Percentiles rank a stretch among this genome's conserved stretches.
Evolutionary conservation across 768 basidiomycete genomes (phyloP).

Genomic region (Rhodosporidiobolus sp.): DNA sequence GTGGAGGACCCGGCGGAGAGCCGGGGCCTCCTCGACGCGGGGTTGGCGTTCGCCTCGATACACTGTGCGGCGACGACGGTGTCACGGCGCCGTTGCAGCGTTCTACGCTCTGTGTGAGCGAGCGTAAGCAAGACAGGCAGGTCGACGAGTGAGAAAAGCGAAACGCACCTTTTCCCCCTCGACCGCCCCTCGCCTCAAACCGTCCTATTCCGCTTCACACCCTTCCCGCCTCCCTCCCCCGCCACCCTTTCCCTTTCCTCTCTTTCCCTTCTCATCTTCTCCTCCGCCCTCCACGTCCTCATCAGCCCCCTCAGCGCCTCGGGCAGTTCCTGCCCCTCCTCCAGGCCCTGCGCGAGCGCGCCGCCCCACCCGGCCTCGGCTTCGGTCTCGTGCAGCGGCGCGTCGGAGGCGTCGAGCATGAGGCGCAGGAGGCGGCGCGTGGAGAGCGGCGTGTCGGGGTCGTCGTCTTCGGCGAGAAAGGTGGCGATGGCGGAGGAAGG

Average conservation of each 20-base stretch:
- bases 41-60: no score
- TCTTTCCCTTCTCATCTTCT: not conserved
- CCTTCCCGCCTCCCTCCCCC: not conserved
- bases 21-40: no score
- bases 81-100: no score
- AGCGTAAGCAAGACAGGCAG: no score
- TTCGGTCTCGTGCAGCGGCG: no score
- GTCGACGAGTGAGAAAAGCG: no score
- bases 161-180: no score
- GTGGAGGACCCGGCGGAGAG: no score
- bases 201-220: conserved; percentile 2
- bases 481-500: not conserved
- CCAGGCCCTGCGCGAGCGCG: not conserved
- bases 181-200: no score
- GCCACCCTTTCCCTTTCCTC: not conserved
- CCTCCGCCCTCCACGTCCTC: not conserved
- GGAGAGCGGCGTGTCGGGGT: no score
- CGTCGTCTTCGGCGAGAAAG: not conserved
- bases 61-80: no score
- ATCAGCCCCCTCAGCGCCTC: not conserved
- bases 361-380: not conserved
- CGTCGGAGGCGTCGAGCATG: not conserved
- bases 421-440: not conserved
- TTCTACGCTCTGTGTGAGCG: no score
- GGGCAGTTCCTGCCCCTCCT: not conserved